These are phyloP conservation scores for Cyclotella atomus DNA, from an alignment of 108 stramenopile species.

Conservation along the genomic window DNA sequence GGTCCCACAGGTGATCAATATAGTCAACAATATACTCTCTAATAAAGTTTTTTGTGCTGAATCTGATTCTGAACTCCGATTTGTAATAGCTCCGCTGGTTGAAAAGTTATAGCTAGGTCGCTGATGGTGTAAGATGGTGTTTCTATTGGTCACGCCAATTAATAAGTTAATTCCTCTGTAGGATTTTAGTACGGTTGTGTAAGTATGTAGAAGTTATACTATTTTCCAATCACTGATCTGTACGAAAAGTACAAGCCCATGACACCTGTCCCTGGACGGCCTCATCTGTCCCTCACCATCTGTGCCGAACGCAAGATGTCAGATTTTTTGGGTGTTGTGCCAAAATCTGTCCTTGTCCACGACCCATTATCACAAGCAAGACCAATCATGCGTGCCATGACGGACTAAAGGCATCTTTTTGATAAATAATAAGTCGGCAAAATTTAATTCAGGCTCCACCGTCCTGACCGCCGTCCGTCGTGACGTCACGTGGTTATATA, in stretches of 20 bases:
- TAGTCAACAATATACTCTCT: neutral
- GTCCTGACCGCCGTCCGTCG: too few species aligned
- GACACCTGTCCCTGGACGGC: too few species aligned
- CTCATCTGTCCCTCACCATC: too few species aligned
- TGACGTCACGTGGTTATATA: too few species aligned
- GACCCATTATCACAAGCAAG: too few species aligned
- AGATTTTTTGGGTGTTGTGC: too few species aligned
- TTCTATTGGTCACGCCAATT: neutral
- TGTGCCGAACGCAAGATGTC: too few species aligned
- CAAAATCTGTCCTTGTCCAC: too few species aligned
- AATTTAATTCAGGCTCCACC: too few species aligned
- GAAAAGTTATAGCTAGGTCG: neutral
- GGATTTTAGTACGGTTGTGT: neutral
- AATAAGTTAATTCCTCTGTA: neutral
- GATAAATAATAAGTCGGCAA: too few species aligned
- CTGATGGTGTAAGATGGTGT: neutral
- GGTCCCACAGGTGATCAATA: neutral
- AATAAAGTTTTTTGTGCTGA: neutral
- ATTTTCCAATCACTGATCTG: neutral
- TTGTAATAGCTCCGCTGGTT: neutral
- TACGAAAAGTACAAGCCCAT: slow-evolving; percentile 5
- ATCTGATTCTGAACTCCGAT: neutral
- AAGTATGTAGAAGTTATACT: neutral
- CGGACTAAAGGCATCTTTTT: too few species aligned
- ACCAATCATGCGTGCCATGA: too few species aligned